Base-by-base conservation (phyloP, 1,139 yeast species). In the Trichomonascaceae sp. region DNA sequence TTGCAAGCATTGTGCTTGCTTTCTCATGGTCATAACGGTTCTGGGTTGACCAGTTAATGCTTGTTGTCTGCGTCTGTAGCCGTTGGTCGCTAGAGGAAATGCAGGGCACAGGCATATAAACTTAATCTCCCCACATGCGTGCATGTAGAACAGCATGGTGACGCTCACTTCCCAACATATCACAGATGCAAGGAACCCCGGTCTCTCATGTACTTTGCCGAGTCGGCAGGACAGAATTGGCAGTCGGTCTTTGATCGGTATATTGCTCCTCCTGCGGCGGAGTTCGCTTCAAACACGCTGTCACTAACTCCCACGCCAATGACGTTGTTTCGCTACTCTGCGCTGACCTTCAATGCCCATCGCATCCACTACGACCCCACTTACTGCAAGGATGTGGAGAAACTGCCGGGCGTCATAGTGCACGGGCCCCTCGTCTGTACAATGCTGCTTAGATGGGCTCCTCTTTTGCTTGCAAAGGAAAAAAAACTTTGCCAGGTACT, bases 341-440 rank as follows among this genome's bases (percentile, higher is more conserved):
- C 79, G 25, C 55, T 87, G 37, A 76, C 92, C 0, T 74, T 74
- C 57, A 89, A 89, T 51, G 65, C 89, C 4, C 98, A 89, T 53
- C 67, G 69, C 37, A 81, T 89, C 29, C 98, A 89, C 53, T 73
- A 73, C 51, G 81, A 81, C 48, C 55, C 56, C 2, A 46, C 45
- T 1, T 81, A 81, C 49, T 65, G 80, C 17, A 50, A 42, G 4
- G 36, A 51, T 0, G 48, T 50, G 1, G 97, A 89, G 47, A 66
- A 70, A 0, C 69, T 82, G 32, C 74, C 76, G 0, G 64, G 64
- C 27, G 51, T 75, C 1, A 59, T 89, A 0, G 77, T 79, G 0
- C 95, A 81, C 30, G 98, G 95, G 0, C 96, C 97, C 0, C 60
- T 85, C 33, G 61, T 78, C 42, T 69, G 80, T 1, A 73, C 79